Evolutionary conservation across 2,329 filamentous ascomycete genomes (phyloP), one percentile per base, ranked within the genome.

Genomic region (Penicillium rolfsii): DNA sequence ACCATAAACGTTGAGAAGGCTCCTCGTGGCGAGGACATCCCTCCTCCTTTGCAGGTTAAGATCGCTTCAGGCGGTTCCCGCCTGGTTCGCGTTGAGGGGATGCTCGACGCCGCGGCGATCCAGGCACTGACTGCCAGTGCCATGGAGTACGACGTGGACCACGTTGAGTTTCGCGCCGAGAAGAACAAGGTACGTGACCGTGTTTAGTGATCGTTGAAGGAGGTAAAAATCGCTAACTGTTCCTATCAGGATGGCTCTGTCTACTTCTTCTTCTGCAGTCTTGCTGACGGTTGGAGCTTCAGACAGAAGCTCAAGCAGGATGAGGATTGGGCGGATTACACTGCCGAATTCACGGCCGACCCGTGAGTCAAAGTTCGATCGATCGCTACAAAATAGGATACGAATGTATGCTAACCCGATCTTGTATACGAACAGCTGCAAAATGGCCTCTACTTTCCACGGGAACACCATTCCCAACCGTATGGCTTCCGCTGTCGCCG

Each of bases 31-130:
- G 7, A 35, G 38, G 66, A 75, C 5, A 67, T 79, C 60, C 79
- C 78, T 58, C 78, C 78, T 9, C 70, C 78, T 33, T 70, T 83
- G 19, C 70, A 71, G 5, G 75, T 75, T 40, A 77, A 76, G 40
- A 53, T 60, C 5, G 24, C 33, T 6, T 9, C 22, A 5, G 54
- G 53, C 14, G 40, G 41, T 28, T 48, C 60, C 22, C 56, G 60
- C 26, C 9, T 55, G 16, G 33, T 53, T 5, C 33, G 56, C 9
- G 38, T 57, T 16, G 19, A 36, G n/a, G 55, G 55, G 1, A 41
- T 59, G 2, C 19, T 40, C 12, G 19, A 52, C 26, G 28, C 49
- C 1, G 38, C 45, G 50, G 52, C 28, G 28, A 8, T 52, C 30
- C 14, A 55, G 43, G 55, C n/a, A 7, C 35, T 53, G 7, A 28